Percentiles rank a stretch among this genome's conserved stretches.
Evolutionary conservation across 176 grass and related monocot genomes (phyloP).

Genomic region (Eremochloa ophiuroides): DNA sequence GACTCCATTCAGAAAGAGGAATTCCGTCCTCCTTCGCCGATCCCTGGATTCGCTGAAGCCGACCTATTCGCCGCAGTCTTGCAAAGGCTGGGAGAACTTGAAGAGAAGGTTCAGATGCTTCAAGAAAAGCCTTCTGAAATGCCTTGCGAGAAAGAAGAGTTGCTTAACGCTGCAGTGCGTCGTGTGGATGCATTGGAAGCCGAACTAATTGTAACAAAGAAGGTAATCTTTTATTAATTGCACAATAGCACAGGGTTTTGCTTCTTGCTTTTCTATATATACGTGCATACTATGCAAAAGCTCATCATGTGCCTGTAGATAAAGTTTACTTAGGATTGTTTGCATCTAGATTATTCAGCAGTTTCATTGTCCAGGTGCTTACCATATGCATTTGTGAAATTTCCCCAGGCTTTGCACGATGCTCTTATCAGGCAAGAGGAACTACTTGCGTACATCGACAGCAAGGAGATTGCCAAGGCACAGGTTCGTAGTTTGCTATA

Average conservation of each 20-base stretch:
- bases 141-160: constrained; percentile 95
- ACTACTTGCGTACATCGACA: constrained; percentile 77
- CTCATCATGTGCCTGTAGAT: not conserved
- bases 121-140: constrained; percentile 87
- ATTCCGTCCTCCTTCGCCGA: constrained; percentile 67
- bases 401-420: constrained; percentile 77
- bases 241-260: not conserved
- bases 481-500: constrained; percentile 43
- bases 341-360: not conserved
- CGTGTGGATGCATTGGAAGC: constrained; percentile 98
- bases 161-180: constrained; percentile 84
- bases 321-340: not conserved
- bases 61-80: constrained; percentile 60
- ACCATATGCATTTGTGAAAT: not conserved
- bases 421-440: constrained; percentile 96
- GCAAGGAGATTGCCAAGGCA: constrained; percentile 74
- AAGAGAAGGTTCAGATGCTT: constrained; percentile 81
- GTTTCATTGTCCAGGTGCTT: not conserved
- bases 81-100: constrained; percentile 75
- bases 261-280: not conserved
- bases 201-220: constrained; percentile 97
- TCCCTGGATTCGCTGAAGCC: constrained; percentile 54
- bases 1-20: constrained; percentile 49
- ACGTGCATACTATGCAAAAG: not conserved
- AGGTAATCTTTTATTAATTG: constrained; percentile 45